Conservation (phyloP, 192 early-diverging fungal species). For the Cetraspora pellucida region DNA sequence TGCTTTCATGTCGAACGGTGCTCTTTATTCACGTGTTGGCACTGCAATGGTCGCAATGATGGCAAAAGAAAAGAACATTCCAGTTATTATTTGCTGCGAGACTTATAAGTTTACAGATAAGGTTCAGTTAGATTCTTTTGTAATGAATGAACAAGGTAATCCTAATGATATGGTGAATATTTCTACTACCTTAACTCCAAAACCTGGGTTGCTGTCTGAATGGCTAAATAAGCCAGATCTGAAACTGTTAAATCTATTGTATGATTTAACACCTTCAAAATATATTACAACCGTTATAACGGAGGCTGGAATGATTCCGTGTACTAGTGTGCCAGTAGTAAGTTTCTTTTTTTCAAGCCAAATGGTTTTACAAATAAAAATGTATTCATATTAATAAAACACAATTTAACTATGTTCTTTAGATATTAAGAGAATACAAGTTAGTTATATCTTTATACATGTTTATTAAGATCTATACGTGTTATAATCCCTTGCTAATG, state of each 20-base stretch:
- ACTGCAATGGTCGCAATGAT: conserved; percentile 91
- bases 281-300: conserved; percentile 90
- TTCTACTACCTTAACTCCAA: conserved; percentile 22
- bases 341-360: conserved; percentile 1
- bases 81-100: conserved; percentile 94
- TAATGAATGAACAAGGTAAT: conserved; percentile 91
- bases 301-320: conserved; percentile 90
- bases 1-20: conserved; percentile 90
- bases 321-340: conserved; percentile 83
- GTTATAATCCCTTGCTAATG: too few relatives aligned
- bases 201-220: conserved; percentile 40
- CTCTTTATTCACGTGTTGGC: conserved; percentile 85
- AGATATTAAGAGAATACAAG: too few relatives aligned
- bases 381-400: too few relatives aligned
- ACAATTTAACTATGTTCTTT: too few relatives aligned
- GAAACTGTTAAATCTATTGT: conserved; percentile 85
- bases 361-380: too few relatives aligned
- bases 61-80: conserved; percentile 85
- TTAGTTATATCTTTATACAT: too few relatives aligned
- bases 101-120: conserved; percentile 94
- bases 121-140: conserved; percentile 93
- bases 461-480: too few relatives aligned
- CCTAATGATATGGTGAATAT: conserved; percentile 81
- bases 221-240: conserved; percentile 82
- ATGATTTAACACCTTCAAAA: conserved; percentile 95